Conservation (phyloP, 306 rosid genomes). For the Nissolia schottii region DNA sequence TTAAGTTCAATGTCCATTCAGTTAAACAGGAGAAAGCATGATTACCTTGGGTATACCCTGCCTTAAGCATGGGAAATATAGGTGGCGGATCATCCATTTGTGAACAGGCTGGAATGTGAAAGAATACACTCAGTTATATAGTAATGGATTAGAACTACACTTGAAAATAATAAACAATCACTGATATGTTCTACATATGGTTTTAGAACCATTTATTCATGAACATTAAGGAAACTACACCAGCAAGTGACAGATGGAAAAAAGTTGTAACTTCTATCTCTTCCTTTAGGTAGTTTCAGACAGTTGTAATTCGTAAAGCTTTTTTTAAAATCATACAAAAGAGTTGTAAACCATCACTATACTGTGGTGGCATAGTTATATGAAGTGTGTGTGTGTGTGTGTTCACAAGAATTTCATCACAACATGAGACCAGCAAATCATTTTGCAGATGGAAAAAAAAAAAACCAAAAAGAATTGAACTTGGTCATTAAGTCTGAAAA, state of each 20-base stretch:
- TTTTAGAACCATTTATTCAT: slow-evolving; percentile 9
- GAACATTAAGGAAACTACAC: background rate
- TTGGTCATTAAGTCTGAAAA: slow-evolving; percentile 1
- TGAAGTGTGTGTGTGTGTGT: background rate
- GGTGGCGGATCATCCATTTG: slow-evolving; percentile 97
- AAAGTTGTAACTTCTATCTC: slow-evolving; percentile 1
- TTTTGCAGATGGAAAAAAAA: background rate
- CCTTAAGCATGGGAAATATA: slow-evolving; percentile 84
- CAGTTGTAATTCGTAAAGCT: background rate
- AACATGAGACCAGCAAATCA: background rate
- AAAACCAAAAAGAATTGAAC: background rate
- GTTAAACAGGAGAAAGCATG: slow-evolving; percentile 1
- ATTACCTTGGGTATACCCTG: slow-evolving; percentile 82
- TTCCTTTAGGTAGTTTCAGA: background rate
- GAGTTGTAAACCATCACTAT: background rate
- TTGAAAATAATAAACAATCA: background rate
- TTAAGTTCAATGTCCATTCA: background rate
- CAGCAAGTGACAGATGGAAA: background rate
- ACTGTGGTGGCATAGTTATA: background rate
- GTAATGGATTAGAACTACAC: slow-evolving; percentile 5
- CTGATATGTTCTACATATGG: background rate
- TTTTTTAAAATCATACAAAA: background rate
- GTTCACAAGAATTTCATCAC: slow-evolving; percentile 1
- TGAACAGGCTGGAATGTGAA: slow-evolving; percentile 79
- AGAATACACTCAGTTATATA: slow-evolving; percentile 23